These are phyloP conservation scores for Effrenium voratum DNA, from an alignment of 73 alveolate species.

Conservation along the genomic window DNA sequence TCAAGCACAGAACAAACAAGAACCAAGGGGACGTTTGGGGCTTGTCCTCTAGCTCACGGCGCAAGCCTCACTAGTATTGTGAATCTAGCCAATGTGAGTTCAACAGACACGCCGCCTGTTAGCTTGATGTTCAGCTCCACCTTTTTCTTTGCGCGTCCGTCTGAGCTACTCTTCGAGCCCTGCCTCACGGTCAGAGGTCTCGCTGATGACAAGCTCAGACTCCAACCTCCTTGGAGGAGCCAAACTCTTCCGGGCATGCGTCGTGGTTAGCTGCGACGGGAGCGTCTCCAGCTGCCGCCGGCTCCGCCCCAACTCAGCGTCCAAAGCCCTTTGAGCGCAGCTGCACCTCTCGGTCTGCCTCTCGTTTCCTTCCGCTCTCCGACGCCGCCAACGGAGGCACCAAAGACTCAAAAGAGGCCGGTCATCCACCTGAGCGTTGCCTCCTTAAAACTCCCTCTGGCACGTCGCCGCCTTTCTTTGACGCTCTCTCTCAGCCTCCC, in stretches of 20 bases:
- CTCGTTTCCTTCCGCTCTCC: background rate
- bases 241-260: constrained; percentile 23
- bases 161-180: constrained; percentile 34
- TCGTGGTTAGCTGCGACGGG: background rate
- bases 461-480: too few species aligned
- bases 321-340: background rate
- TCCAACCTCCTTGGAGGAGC: constrained; percentile 16
- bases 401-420: too few species aligned
- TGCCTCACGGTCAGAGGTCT: constrained; percentile 18
- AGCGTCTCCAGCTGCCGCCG: background rate
- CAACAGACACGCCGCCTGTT: background rate
- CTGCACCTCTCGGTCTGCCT: background rate
- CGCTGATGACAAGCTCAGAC: background rate
- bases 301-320: constrained; percentile 26
- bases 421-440: too few species aligned
- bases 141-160: constrained; percentile 14
- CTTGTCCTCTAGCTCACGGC: too few species aligned
- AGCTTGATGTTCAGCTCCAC: constrained; percentile 73
- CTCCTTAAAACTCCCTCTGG: too few species aligned
- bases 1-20: too few species aligned
- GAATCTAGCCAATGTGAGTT: background rate
- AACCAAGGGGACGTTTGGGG: background rate
- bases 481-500: too few species aligned
- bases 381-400: too few species aligned
- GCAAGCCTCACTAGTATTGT: background rate